Conservation (phyloP, 495 filamentous ascomycete genomes). For the Tuber calosporum region DNA sequence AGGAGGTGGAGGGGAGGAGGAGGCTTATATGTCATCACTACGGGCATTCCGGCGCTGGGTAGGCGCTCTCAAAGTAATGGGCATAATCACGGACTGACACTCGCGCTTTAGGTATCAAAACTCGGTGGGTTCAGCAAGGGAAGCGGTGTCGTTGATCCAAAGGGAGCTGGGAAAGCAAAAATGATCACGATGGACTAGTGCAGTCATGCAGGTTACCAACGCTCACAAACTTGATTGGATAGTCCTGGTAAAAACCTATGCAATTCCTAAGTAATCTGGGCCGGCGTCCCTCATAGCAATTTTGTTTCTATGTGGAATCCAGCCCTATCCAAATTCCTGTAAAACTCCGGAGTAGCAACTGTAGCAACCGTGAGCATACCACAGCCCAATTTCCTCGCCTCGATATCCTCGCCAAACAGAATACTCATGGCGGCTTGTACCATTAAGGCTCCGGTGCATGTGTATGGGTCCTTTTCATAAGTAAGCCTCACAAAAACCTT, state of each 20-base stretch:
- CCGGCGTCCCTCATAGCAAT: conserved; percentile 11
- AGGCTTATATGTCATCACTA: conserved; percentile 40
- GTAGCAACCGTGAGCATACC: conserved; percentile 36
- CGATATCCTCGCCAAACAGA: conserved; percentile 24
- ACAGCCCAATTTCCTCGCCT: conserved; percentile 29
- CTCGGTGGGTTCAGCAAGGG: conserved; percentile 36
- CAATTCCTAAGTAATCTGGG: conserved; percentile 10
- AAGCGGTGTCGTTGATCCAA: conserved; percentile 26
- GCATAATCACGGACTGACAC: neutral
- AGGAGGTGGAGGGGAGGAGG: conserved; percentile 13
- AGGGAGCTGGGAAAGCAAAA: conserved; percentile 17
- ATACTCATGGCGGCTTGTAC: conserved; percentile 37
- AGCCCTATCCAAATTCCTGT: conserved; percentile 31
- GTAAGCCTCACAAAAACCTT: conserved; percentile 32
- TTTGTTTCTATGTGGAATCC: conserved; percentile 40
- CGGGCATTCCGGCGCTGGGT: conserved; percentile 38
- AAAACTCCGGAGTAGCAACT: conserved; percentile 33
- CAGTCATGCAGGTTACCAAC: conserved; percentile 1
- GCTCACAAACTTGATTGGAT: neutral
- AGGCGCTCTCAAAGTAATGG: conserved; percentile 2
- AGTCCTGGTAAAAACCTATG: conserved; percentile 19
- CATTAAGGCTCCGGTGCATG: conserved; percentile 29
- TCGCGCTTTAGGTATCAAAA: conserved; percentile 31
- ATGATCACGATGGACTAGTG: neutral
- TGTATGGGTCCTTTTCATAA: conserved; percentile 34